Evolutionary conservation across 2,329 filamentous ascomycete genomes (phyloP).

Genomic region (Exophiala calicioides): DNA sequence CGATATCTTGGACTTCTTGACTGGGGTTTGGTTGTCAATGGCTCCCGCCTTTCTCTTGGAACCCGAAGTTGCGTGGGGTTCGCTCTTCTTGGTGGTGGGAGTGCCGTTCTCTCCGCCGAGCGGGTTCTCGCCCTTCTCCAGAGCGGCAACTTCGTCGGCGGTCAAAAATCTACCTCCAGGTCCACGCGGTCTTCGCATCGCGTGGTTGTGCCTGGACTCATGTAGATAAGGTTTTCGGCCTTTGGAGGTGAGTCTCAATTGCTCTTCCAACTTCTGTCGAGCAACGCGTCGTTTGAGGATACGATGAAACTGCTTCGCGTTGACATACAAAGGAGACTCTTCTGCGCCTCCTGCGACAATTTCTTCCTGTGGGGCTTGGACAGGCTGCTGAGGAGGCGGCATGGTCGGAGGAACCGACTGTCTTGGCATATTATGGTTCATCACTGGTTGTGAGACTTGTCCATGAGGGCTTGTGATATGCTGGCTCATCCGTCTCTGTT

Average conservation of each 20-base stretch:
- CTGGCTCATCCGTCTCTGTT: constrained; percentile 70
- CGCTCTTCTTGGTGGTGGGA: constrained; percentile 33
- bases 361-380: constrained; percentile 71
- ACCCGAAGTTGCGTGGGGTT: constrained; percentile 37
- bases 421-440: constrained; percentile 64
- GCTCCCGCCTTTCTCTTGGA: constrained; percentile 56
- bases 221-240: constrained; percentile 96
- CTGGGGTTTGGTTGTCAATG: constrained; percentile 45
- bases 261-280: constrained; percentile 89
- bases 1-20: constrained; percentile 53
- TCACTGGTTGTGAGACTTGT: constrained; percentile 71
- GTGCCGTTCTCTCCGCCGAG: constrained; percentile 37
- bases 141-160: constrained; percentile 88
- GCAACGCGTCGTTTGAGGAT: constrained; percentile 94
- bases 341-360: constrained; percentile 71
- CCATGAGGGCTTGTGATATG: constrained; percentile 72
- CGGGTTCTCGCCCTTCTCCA: constrained; percentile 63
- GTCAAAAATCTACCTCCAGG: constrained; percentile 95
- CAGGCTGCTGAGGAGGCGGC: constrained; percentile 53
- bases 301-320: constrained; percentile 97
- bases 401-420: constrained; percentile 53
- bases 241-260: constrained; percentile 86
- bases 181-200: constrained; percentile 91
- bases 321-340: constrained; percentile 94
- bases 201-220: constrained; percentile 96